phyloP scores from a whole-genome alignment of 2,329 filamentous ascomycete genomes.

The Ophiognomonia clavigignenti-juglandacearum region DNA sequence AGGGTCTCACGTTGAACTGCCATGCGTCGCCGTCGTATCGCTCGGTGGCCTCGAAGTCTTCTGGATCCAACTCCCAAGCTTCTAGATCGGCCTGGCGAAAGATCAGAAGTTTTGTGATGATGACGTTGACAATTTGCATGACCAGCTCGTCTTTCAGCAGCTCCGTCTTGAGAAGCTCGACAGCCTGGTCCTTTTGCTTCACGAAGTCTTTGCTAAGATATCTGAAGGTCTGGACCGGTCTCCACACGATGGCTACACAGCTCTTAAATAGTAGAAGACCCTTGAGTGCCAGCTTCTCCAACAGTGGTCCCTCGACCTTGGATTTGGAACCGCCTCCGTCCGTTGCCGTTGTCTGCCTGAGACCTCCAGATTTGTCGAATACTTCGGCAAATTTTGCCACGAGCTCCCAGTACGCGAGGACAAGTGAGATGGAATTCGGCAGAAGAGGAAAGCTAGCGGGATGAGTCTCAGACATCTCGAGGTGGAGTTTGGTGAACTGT shows the following conservation, averaged over 20 bases:
- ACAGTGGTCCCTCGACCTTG: slow-evolving; percentile 56
- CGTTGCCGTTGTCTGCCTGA: slow-evolving; percentile 37
- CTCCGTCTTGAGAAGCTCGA: slow-evolving; percentile 63
- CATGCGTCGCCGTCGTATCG: slow-evolving; percentile 80
- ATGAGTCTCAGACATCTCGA: slow-evolving; percentile 76
- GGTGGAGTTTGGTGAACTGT: slow-evolving; percentile 87
- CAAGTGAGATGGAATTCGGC: slow-evolving; percentile 72
- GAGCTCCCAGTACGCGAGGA: slow-evolving; percentile 80
- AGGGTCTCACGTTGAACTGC: slow-evolving; percentile 89
- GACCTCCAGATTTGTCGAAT: slow-evolving; percentile 59
- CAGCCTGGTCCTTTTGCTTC: slow-evolving; percentile 68
- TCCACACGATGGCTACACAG: slow-evolving; percentile 81
- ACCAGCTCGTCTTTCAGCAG: slow-evolving; percentile 75
- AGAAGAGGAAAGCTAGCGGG: slow-evolving; percentile 79
- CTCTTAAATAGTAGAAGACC: slow-evolving; percentile 77
- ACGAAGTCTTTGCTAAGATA: slow-evolving; percentile 72
- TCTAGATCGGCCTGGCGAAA: slow-evolving; percentile 81
- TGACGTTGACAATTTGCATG: slow-evolving; percentile 72
- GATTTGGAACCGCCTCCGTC: slow-evolving; percentile 36
- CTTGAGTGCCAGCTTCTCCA: slow-evolving; percentile 77
- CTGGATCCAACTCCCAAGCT: slow-evolving; percentile 89
- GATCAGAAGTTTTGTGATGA: slow-evolving; percentile 84
- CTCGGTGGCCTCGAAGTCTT: slow-evolving; percentile 92
- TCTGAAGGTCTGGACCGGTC: slow-evolving; percentile 75
- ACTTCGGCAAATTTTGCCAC: slow-evolving; percentile 71